Conservation (phyloP, 2,329 filamentous ascomycete genomes). For the Ascochyta viciae-villosae region DNA sequence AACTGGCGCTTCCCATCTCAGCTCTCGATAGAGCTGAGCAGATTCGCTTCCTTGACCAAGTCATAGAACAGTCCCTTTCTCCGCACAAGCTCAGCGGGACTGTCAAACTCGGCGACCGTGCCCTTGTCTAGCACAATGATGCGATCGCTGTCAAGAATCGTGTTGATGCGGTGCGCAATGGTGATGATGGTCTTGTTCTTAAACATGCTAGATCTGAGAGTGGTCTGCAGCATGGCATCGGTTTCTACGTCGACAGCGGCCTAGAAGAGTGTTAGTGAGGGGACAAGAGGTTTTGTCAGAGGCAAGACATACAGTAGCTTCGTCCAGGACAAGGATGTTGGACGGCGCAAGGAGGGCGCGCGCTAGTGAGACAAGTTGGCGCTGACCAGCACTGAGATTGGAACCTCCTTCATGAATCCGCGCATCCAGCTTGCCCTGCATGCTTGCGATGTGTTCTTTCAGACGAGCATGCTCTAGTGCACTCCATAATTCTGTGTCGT, state of each 20-base stretch:
- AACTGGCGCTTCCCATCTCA: background rate
- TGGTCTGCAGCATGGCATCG: constrained; percentile 69
- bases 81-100: constrained; percentile 77
- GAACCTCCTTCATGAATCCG: constrained; percentile 94
- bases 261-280: constrained; percentile 39
- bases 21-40: constrained; percentile 56
- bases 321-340: constrained; percentile 96
- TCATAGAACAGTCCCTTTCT: constrained; percentile 84
- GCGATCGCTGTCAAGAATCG: constrained; percentile 85
- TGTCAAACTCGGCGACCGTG: constrained; percentile 90
- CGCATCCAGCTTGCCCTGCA: constrained; percentile 90
- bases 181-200: constrained; percentile 95
- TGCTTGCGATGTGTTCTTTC: constrained; percentile 84
- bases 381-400: constrained; percentile 93
- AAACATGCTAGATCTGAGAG: constrained; percentile 72
- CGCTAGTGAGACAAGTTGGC: constrained; percentile 91
- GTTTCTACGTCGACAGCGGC: constrained; percentile 75
- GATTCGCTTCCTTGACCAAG: constrained; percentile 87
- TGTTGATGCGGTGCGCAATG: constrained; percentile 97
- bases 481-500: constrained; percentile 97
- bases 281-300: background rate
- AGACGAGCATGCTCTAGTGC: constrained; percentile 92
- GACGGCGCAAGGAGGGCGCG: constrained; percentile 92
- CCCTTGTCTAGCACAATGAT: constrained; percentile 94
- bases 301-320: constrained; percentile 77